These are phyloP conservation scores for Solanum sejunctum DNA, from an alignment of 257 asterid species.

Conservation along the genomic window DNA sequence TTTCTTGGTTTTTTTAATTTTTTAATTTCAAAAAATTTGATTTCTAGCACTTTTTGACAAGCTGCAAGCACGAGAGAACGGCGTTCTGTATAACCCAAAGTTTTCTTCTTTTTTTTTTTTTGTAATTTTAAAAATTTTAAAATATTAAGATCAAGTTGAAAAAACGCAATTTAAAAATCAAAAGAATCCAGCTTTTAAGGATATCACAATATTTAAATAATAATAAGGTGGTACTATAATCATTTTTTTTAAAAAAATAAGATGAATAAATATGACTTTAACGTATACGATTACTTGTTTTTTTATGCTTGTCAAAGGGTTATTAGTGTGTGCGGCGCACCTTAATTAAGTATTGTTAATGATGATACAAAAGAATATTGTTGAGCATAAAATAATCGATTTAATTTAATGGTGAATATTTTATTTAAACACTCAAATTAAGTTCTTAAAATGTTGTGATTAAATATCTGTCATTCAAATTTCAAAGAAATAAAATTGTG, in stretches of 20 bases:
- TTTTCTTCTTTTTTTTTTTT: neutral
- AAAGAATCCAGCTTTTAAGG: neutral
- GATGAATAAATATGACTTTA: neutral
- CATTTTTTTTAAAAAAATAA: neutral
- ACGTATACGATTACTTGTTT: neutral
- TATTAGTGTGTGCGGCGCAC: neutral
- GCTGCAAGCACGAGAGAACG: neutral
- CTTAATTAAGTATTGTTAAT: neutral
- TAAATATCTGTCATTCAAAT: too few species aligned
- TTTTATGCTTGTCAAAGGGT: neutral
- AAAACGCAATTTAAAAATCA: neutral
- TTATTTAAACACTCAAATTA: too few species aligned
- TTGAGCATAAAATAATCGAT: neutral
- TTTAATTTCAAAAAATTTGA: neutral
- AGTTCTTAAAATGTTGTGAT: too few species aligned
- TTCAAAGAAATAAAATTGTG: too few species aligned
- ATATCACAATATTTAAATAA: neutral
- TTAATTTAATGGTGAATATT: too few species aligned
- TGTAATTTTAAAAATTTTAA: neutral
- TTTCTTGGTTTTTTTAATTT: neutral
- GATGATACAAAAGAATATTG: neutral
- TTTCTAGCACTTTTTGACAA: neutral
- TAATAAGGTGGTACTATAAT: neutral
- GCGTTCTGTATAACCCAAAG: neutral
- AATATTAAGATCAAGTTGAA: neutral